Evolutionary conservation across 305 asterid genomes (phyloP).

Genomic region (Euphrasia arctica): DNA sequence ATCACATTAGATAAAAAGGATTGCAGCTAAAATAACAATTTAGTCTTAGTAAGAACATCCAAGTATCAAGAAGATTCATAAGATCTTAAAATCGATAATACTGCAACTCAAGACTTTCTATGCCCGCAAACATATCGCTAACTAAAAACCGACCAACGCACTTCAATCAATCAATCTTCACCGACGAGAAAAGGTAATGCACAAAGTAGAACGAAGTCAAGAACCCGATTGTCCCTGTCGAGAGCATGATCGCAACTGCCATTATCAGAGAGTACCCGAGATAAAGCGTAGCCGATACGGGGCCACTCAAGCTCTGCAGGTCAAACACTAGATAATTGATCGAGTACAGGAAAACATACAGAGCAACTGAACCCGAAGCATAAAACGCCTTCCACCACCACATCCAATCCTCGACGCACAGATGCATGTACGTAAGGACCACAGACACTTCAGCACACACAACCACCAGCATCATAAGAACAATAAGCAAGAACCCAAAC

Average conservation of each 20-base stretch:
- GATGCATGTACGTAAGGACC: constrained; percentile 82
- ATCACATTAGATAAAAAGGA: no score
- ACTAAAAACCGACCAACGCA: background rate
- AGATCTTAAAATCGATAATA: background rate
- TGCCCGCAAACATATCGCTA: background rate
- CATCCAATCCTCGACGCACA: constrained; percentile 87
- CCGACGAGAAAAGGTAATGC: constrained; percentile 75
- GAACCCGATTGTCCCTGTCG: constrained; percentile 73
- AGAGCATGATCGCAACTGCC: constrained; percentile 72
- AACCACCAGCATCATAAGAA: constrained; percentile 49
- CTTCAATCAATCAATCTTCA: constrained; percentile 61
- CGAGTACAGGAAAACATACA: constrained; percentile 72
- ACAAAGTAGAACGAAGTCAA: constrained; percentile 73
- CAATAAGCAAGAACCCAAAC: constrained; percentile 73
- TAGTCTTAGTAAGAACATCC: no score
- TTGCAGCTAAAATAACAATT: no score
- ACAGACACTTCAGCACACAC: constrained; percentile 88
- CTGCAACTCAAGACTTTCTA: constrained; percentile 1
- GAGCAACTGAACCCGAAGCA: constrained; percentile 74
- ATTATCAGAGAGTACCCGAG: constrained; percentile 76
- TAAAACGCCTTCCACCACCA: constrained; percentile 97
- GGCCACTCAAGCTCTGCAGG: constrained; percentile 76
- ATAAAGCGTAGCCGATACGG: constrained; percentile 69
- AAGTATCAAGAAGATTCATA: no score
- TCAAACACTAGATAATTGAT: constrained; percentile 71